These are phyloP conservation scores for Pythium dissotocum DNA, from an alignment of 352 stramenopile species.

Conservation along the genomic window DNA sequence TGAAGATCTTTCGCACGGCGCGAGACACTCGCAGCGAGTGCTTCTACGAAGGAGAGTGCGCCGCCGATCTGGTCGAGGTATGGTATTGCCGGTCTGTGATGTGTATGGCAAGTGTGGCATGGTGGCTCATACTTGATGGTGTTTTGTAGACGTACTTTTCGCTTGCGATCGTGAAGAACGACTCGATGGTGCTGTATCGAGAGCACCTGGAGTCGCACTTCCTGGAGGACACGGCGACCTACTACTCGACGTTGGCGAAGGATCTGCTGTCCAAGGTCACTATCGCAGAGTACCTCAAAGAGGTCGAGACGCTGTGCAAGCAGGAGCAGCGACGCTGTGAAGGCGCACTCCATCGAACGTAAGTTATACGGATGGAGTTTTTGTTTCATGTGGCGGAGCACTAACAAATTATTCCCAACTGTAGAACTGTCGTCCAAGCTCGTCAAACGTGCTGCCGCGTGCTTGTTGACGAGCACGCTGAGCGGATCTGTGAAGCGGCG, in stretches of 20 bases:
- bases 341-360: constrained; percentile 74
- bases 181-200: constrained; percentile 80
- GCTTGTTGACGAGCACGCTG: constrained; percentile 75
- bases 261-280: constrained; percentile 61
- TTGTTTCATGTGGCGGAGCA: too few relatives aligned
- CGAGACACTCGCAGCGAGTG: constrained; percentile 53
- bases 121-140: neutral
- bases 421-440: constrained; percentile 77
- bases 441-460: constrained; percentile 79
- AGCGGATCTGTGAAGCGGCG: constrained; percentile 80
- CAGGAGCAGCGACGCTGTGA: constrained; percentile 85
- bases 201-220: constrained; percentile 78
- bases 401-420: neutral
- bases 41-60: constrained; percentile 73
- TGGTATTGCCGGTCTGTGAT: neutral
- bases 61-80: constrained; percentile 73
- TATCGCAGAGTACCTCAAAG: constrained; percentile 74
- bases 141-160: constrained; percentile 72
- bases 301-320: constrained; percentile 69
- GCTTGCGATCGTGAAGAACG: constrained; percentile 68
- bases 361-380: constrained; percentile 9
- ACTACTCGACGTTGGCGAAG: constrained; percentile 68
- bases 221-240: constrained; percentile 67
- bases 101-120: neutral
- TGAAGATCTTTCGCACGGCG: constrained; percentile 64